Base-by-base conservation (phyloP, 2,329 filamentous ascomycete genomes). In the Hymenoscyphus scutula region DNA sequence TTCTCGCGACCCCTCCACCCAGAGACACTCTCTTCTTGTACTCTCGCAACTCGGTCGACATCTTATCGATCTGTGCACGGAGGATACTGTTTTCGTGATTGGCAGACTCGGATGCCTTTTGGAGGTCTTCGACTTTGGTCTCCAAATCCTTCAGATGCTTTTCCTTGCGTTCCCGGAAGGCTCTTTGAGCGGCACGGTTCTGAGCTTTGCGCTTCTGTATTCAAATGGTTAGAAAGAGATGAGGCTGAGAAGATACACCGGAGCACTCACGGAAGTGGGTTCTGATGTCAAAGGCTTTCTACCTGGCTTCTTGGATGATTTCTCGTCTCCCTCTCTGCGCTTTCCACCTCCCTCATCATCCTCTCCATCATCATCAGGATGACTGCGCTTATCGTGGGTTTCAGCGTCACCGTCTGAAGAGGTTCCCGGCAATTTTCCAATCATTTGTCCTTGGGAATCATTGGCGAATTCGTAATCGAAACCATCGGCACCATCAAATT, bases 271-370 rank as follows among this genome's bases (percentile, higher is more conserved):
- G 69, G 93, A 95, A 70, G 91, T 98, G 27, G 95, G 95, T 77
- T 98, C 95, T 25, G 91, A 96, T 56, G 92, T 98, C 72, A 98
- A 82, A 23, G 94, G 95, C 81, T 99, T 99, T 67, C 95, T 87
- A 58, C 95, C 95, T 4, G 95, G 94, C 79, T 98, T 99, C 85
- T 98, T 98, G 27, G 91, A 86, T 53, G 88, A 82, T 78, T 95
- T 97, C 53, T 93, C 91, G 61, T 92, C 72, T 13, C 70, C 88
- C 63, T 89, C 86, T 77, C 96, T 92, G 64, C 90, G 86, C 67
- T 92, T 85, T 80, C 93, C 95, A 53, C 86, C 85, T 68, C 85
- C 86, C 53, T 82, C 83, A 30, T 79, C 80, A n/a, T 82, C 89
- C 5, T 90, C 79, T 7, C 79, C 87, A 13, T 90, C 85, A 34